Evolutionary conservation across 352 stramenopile genomes (phyloP), one percentile per base, ranked within the genome.

Genomic region (Phytophthora melonis): DNA sequence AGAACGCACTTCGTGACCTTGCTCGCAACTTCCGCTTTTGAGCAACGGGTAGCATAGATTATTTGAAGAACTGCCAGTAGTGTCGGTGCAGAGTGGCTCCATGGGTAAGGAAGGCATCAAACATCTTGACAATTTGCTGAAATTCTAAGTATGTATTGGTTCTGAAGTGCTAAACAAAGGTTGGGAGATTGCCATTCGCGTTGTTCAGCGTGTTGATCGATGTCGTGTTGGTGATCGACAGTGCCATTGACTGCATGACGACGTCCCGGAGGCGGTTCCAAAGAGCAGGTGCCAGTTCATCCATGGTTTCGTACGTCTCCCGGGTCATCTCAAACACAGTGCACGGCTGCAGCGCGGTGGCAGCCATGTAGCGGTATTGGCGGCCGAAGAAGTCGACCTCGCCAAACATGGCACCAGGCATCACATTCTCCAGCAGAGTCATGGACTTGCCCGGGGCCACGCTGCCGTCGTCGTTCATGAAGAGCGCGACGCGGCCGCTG

Each of bases 321-420:
- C 87, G 87, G 3, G 74, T 86, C 76, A 95, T 85, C 61, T 91
- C 83, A 54, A 90, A 95, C 54, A 95, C 87, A 23, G 88, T 81
- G 61, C 84, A 90, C 5, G 75, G 73, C 47, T 86, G 77, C 27
- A 84, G 66, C 0, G 89, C 80, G 0, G 60, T 76, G 8, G 84
- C 89, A 41, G 73, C 81, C 82, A 94, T 90, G 67, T 87, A 83
- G 41, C 89, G 83, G 23, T 80, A 82, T 64, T 96, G 90, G 23
- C 72, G 75, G 34, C 87, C 83, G 55, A 96, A 95, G 63, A 97
- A 97, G 60, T 97, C 90, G 3, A 94, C 88, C 63, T 97, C 90
- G 23, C 90, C 90, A 70, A 97, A 97, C 83, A 95, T 93, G 34
- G 87, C 88, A 9, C 87, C 88, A 0, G 88, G 84, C 18, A 93